These are phyloP conservation scores for Aspergillus chevalieri DNA, from an alignment of 2,329 filamentous ascomycete species.

Conservation along the genomic window DNA sequence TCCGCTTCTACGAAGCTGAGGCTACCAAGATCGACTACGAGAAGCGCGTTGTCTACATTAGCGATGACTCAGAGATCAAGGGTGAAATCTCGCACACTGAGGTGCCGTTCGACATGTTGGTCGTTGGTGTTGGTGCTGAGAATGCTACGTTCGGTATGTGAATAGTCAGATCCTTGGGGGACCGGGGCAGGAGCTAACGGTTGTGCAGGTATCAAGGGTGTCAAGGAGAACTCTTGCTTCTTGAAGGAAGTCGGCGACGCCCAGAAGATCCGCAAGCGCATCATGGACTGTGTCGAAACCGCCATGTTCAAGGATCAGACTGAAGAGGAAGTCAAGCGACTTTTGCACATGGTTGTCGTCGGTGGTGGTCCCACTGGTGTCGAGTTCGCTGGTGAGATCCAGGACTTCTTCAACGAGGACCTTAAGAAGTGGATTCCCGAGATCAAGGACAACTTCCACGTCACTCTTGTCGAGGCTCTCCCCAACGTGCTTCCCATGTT, in stretches of 20 bases:
- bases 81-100: constrained; percentile 75
- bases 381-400: constrained; percentile 95
- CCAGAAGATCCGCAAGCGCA: constrained; percentile 92
- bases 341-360: constrained; percentile 96
- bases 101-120: constrained; percentile 96
- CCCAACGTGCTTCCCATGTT: constrained; percentile 94
- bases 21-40: constrained; percentile 92
- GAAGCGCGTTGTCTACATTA: constrained; percentile 79
- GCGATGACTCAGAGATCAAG: constrained; percentile 89
- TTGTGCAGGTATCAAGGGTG: constrained; percentile 69
- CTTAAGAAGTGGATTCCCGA: constrained; percentile 97
- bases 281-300: constrained; percentile 99
- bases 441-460: constrained; percentile 89
- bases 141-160: constrained; percentile 86
- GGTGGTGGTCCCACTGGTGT: constrained; percentile 94
- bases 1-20: constrained; percentile 97
- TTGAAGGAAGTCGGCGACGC: constrained; percentile 97
- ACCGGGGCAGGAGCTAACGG: no score
- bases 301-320: constrained; percentile 96
- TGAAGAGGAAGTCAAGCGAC: constrained; percentile 78
- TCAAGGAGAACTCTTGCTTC: constrained; percentile 93
- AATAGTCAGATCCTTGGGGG: background rate
- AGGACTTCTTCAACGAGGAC: constrained; percentile 98
- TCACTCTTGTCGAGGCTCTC: constrained; percentile 93
- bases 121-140: constrained; percentile 93